Base-by-base conservation (phyloP, 331 rosid species). In the Phaseolus coccineus region DNA sequence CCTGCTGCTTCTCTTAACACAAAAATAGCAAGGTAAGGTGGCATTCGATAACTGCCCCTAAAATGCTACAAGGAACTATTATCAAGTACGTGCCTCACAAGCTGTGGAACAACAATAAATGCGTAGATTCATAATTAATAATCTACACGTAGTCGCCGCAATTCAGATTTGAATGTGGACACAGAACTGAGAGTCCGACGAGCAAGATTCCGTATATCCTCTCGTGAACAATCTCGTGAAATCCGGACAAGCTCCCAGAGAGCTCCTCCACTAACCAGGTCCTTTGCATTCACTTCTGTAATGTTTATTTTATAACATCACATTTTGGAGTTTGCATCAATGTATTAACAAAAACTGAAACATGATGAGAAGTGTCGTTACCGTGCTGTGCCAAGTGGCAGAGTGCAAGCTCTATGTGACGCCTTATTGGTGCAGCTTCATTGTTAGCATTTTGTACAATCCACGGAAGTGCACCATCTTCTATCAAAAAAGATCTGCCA, bases 321-420 rank as follows among this genome's bases (percentile, higher is more conserved):
- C 7, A 72, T 67, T 69, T 77, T 77, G 1, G 59, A 16, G 57
- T 76, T 42, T 39, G 55, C 30, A 19, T 40, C 3, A 42, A 79
- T 74, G 82, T 22, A 59, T 27, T 55, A 46, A 25, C 31, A 75
- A 56, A 51, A 65, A 63, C 61, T 71, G 62, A 66, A 63, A 69
- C 14, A 58, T n/a, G 50, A 73, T 62, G 19, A 78, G 47, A 76
- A 53, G 74, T 30, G 33, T 33, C 77, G 66, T 52, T 87, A 95
- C 99, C 99, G 51, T 96, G 99, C 62, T 93, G 98, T 24, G 99
- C 99, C 87, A 96, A 80, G 91, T 96, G 99, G 81, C 97, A 96
- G 27, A 96, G 90, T 25, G 98, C 99, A 82, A 96, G 97, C 88
- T 96, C 98, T 66, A 96, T 87, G 90, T 93, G 99, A 84, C 93